phyloP scores from a whole-genome alignment of 805 yeast species.

The Lachancea nothofagi region DNA sequence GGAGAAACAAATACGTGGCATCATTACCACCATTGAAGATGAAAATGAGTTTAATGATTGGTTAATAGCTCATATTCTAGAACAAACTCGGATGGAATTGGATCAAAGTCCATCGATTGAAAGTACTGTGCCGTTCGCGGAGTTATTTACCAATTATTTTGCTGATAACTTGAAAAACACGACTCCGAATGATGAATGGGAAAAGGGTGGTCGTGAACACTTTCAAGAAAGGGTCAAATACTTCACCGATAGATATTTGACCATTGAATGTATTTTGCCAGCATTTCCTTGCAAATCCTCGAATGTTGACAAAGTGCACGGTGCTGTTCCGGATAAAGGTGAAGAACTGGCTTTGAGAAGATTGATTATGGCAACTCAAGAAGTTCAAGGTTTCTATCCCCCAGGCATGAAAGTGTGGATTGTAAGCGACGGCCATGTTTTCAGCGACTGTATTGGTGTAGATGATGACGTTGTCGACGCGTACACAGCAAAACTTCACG shows the following conservation, averaged over 20 bases:
- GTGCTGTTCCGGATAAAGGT: constrained; percentile 50
- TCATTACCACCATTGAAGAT: constrained; percentile 33
- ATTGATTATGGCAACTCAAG: constrained; percentile 32
- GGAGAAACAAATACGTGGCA: constrained; percentile 37
- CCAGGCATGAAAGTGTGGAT: constrained; percentile 54
- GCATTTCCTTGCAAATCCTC: constrained; percentile 64
- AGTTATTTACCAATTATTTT: constrained; percentile 38
- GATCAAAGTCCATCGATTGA: constrained; percentile 16
- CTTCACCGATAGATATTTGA: constrained; percentile 44
- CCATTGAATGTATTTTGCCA: constrained; percentile 53
- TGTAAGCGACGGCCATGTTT: constrained; percentile 62
- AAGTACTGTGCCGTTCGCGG: constrained; percentile 22
- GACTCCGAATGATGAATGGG: constrained; percentile 46
- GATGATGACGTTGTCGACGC: constrained; percentile 49
- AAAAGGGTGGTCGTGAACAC: constrained; percentile 38
- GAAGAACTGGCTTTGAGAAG: constrained; percentile 40
- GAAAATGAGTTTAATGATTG: constrained; percentile 33
- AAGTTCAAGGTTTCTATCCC: constrained; percentile 38
- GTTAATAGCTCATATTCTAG: constrained; percentile 36
- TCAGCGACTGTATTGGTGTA: constrained; percentile 59
- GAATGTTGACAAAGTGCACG: constrained; percentile 47
- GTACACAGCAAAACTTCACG: constrained; percentile 42
- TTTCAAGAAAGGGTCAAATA: constrained; percentile 41
- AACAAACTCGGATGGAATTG: constrained; percentile 31
- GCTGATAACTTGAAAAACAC: constrained; percentile 45